Base-by-base conservation (phyloP, 1,284 basidiomycete genomes). In the Ceratobasidium sp. region DNA sequence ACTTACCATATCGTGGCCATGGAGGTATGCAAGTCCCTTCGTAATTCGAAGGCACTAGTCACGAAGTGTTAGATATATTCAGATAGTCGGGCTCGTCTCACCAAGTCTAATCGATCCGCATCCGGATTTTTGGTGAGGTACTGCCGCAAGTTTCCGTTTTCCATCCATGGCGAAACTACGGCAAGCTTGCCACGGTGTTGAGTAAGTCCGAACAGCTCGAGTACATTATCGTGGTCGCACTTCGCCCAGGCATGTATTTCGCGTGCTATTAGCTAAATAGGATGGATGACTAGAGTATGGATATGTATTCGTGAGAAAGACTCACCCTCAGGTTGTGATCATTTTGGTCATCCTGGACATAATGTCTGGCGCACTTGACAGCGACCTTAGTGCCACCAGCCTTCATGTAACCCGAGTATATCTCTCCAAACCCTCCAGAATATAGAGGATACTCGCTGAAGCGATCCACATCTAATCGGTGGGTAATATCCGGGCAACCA, bases 381-480 rank as follows among this genome's bases (percentile, higher is more conserved):
- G 62, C 62, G 18, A 46, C 41, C 41, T 65, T 35, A 0, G 62
- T 65, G n/a, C 62, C 62, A 0, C 33, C 38, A 18, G 18, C 62
- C 0, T 7, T 14, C n/a, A 65, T 12, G 2, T 38, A 14, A 18
- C 62, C 62, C 14, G 33, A 23, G n/a, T 65, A 65, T 23, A 65
- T 65, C n/a, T 65, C 62, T 23, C 62, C 62, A 23, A 65, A 52
- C 5, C 62, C 62, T 44, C 62, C 62, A 3, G n/a, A 23, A n/a
- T 46, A 38, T 7, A 65, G 27, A 3, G 62, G 62, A 23, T 38
- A n/a, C 12, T 44, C 18, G n/a, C 50, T 52, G 20, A 52, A 52
- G 18, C n/a, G 50, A 20, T 52, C 50, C n/a, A 18, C 18, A 52
- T 1, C 50, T 52, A 52, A n/a, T 52, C n/a, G 6, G 5, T 6